Conservation (phyloP, 768 basidiomycete species). For the Xerocomus spinulosus region DNA sequence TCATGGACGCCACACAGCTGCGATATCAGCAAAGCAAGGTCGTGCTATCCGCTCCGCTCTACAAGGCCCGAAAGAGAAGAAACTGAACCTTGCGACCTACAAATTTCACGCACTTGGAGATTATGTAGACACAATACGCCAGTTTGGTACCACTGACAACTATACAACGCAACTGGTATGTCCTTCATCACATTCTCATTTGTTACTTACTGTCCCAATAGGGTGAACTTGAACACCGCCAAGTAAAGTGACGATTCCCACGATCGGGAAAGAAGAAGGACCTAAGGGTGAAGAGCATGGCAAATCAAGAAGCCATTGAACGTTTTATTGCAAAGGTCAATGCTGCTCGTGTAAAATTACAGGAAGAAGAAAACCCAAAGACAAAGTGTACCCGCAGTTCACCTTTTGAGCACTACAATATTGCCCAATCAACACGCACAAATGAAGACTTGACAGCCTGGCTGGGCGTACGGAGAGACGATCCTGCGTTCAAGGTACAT, state of each 20-base stretch:
- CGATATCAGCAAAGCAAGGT: not conserved
- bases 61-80: not conserved
- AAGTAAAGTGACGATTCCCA: conserved; percentile 34
- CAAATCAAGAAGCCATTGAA: conserved; percentile 16
- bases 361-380: not conserved
- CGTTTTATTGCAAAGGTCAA: not conserved
- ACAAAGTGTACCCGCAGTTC: not conserved
- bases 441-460: not conserved
- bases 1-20: not conserved
- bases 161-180: conserved; percentile 31
- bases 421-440: not conserved
- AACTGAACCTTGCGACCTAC: conserved; percentile 2
- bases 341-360: not conserved
- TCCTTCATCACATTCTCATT: not conserved
- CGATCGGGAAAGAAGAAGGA: conserved; percentile 31
- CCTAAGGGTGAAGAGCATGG: conserved; percentile 26
- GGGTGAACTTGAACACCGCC: conserved; percentile 34
- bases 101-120: conserved; percentile 17
- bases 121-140: conserved; percentile 9
- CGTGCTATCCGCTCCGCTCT: not conserved
- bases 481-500: not conserved
- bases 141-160: conserved; percentile 20
- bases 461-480: not conserved
- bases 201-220: too few species aligned
- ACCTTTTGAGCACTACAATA: not conserved